Conservation (phyloP, 352 stramenopile genomes). For the Phytophthora idaei region DNA sequence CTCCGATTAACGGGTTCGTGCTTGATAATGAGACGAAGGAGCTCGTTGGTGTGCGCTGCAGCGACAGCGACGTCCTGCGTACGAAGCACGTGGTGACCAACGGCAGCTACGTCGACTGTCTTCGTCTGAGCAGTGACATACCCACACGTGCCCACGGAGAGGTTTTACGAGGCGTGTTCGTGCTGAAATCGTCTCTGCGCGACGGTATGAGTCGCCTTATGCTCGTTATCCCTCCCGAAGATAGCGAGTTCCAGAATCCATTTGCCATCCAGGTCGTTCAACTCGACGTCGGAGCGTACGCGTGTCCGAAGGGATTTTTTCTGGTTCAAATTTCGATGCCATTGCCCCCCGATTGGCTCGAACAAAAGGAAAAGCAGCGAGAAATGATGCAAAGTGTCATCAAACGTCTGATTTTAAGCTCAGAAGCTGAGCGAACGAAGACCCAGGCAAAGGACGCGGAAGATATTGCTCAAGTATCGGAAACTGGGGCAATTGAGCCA, state of each 20-base stretch:
- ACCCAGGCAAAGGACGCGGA: constrained; percentile 1
- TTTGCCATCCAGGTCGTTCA: constrained; percentile 78
- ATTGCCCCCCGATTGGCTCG: constrained; percentile 47
- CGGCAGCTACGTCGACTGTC: constrained; percentile 48
- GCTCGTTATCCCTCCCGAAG: constrained; percentile 70
- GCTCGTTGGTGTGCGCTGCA: constrained; percentile 48
- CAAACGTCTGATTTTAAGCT: constrained; percentile 28
- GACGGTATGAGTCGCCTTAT: constrained; percentile 55
- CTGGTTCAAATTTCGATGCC: constrained; percentile 73
- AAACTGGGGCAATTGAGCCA: not conserved
- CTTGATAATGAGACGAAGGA: constrained; percentile 40
- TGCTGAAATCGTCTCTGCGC: constrained; percentile 52
- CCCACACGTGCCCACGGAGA: constrained; percentile 32
- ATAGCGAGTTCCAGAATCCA: constrained; percentile 55
- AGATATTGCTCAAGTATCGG: not conserved
- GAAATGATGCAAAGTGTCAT: constrained; percentile 50
- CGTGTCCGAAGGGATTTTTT: constrained; percentile 63
- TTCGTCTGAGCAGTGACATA: constrained; percentile 20
- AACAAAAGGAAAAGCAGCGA: constrained; percentile 40
- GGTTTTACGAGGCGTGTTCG: constrained; percentile 64
- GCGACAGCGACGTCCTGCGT: constrained; percentile 47
- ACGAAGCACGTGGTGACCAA: constrained; percentile 68
- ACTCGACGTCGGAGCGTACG: constrained; percentile 66
- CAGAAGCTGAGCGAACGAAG: constrained; percentile 20
- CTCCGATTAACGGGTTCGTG: constrained; percentile 63